Evolutionary conservation across 2,329 filamentous ascomycete genomes (phyloP).

Genomic region (Fusarium nisikadoi): DNA sequence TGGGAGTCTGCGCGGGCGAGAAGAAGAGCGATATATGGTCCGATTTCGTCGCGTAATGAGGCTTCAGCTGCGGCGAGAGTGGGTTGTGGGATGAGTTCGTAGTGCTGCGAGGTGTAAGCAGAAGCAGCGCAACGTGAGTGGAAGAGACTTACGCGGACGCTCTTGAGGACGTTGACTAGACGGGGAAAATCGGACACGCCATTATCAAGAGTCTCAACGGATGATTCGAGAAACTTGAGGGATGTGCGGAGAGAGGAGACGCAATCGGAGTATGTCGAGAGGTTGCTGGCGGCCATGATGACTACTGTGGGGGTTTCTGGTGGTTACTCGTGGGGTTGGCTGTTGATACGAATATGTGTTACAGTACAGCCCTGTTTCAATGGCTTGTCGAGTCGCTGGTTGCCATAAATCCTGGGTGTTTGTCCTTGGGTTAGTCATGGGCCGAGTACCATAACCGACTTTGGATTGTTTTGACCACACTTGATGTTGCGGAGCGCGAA

Average conservation of each 20-base stretch:
- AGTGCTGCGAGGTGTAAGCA: slow-evolving; percentile 70
- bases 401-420: neutral
- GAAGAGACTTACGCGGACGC: slow-evolving; percentile 61
- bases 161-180: slow-evolving; percentile 65
- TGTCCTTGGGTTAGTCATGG: neutral
- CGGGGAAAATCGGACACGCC: slow-evolving; percentile 69
- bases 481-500: neutral
- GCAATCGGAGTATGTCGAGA: slow-evolving; percentile 64
- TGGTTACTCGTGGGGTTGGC: slow-evolving; percentile 22
- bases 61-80: slow-evolving; percentile 84
- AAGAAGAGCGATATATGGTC: slow-evolving; percentile 83
- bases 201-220: slow-evolving; percentile 65
- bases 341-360: neutral
- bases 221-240: slow-evolving; percentile 69
- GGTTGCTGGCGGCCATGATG: slow-evolving; percentile 40
- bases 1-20: slow-evolving; percentile 85
- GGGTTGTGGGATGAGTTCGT: slow-evolving; percentile 89
- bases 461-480: slow-evolving; percentile 14
- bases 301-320: slow-evolving; percentile 7
- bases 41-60: slow-evolving; percentile 86
- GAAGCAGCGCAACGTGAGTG: neutral
- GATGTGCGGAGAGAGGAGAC: slow-evolving; percentile 69
- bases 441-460: neutral
- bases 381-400: too few species aligned
- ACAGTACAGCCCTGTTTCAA: neutral